phyloP scores from a whole-genome alignment of 257 asterid species.

The Salvia hispanica region DNA sequence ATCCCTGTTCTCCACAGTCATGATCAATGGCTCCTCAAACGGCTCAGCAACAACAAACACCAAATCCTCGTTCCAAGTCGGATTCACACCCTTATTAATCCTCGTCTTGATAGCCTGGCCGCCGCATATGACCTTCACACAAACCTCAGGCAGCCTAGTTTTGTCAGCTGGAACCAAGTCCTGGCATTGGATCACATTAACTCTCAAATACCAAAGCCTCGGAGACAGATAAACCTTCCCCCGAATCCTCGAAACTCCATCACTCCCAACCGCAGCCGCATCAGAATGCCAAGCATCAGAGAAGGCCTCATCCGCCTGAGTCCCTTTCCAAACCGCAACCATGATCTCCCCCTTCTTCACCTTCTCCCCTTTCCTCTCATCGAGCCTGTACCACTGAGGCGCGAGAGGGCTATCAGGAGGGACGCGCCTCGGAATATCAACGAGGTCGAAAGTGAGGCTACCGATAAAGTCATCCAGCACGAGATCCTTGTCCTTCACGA shows the following conservation, averaged over 20 bases:
- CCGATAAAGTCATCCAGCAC: slow-evolving; percentile 73
- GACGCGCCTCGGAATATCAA: slow-evolving; percentile 64
- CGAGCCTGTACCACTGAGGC: slow-evolving; percentile 78
- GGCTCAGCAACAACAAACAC: slow-evolving; percentile 74
- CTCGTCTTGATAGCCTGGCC: slow-evolving; percentile 56
- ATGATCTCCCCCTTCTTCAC: slow-evolving; percentile 70
- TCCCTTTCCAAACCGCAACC: slow-evolving; percentile 88
- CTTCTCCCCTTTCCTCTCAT: slow-evolving; percentile 57
- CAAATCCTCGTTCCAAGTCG: slow-evolving; percentile 82
- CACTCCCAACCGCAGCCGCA: slow-evolving; percentile 67
- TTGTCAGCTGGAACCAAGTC: slow-evolving; percentile 63
- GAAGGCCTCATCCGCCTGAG: slow-evolving; percentile 84
- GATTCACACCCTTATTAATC: slow-evolving; percentile 51
- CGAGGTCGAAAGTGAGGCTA: slow-evolving; percentile 46
- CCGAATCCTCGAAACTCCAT: slow-evolving; percentile 57
- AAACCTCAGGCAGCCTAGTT: slow-evolving; percentile 51
- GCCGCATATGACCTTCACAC: slow-evolving; percentile 57
- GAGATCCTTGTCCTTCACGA: slow-evolving; percentile 71
- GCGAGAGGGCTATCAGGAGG: slow-evolving; percentile 88
- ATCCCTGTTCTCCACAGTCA: slow-evolving; percentile 57
- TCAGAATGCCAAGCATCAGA: slow-evolving; percentile 93
- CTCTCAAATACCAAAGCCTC: slow-evolving; percentile 77
- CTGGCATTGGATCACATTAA: slow-evolving; percentile 75
- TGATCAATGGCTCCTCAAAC: slow-evolving; percentile 67
- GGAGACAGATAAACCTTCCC: slow-evolving; percentile 87